Percentiles rank a stretch among this genome's conserved stretches.
phyloP scores from a whole-genome alignment of 2,329 filamentous ascomycete genomes.

The Venturia effusa region DNA sequence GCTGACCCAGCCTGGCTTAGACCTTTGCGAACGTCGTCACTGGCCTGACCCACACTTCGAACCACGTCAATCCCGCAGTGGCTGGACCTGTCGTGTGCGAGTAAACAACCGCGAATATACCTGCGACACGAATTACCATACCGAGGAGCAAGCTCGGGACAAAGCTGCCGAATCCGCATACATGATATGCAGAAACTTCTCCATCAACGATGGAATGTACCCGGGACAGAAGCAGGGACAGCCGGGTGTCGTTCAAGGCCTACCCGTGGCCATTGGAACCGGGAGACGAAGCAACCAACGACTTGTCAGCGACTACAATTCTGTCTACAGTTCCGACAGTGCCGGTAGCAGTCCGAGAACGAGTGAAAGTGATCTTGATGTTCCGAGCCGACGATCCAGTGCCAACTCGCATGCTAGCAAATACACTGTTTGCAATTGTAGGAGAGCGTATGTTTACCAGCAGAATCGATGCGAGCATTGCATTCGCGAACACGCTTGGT shows the following conservation, averaged over 20 bases:
- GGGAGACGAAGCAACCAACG: slow-evolving; percentile 40
- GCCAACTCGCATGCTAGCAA: slow-evolving; percentile 7
- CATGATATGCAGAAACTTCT: slow-evolving; percentile 96
- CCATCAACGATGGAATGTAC: slow-evolving; percentile 88
- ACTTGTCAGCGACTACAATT: slow-evolving; percentile 34
- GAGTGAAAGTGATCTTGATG: slow-evolving; percentile 34
- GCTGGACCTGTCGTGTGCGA: slow-evolving; percentile 81
- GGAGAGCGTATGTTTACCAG: slow-evolving; percentile 10
- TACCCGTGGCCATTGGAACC: slow-evolving; percentile 54
- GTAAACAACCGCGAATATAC: slow-evolving; percentile 97
- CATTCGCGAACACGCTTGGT: slow-evolving; percentile 8
- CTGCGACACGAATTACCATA: slow-evolving; percentile 76
- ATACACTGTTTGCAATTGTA: slow-evolving; percentile 19
- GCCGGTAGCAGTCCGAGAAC: slow-evolving; percentile 45
- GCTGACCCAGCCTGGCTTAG: slow-evolving; percentile 35
- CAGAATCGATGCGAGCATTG: slow-evolving; percentile 10
- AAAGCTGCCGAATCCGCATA: slow-evolving; percentile 93
- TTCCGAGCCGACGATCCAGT: slow-evolving; percentile 7
- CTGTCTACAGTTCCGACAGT: slow-evolving; percentile 34
- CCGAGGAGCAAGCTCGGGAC: slow-evolving; percentile 74
- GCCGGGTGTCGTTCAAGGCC: slow-evolving; percentile 45
- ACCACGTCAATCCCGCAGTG: slow-evolving; percentile 60
- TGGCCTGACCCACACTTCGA: slow-evolving; percentile 90
- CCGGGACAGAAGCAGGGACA: slow-evolving; percentile 44
- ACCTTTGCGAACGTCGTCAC: slow-evolving; percentile 85